Evolutionary conservation across 1,284 basidiomycete species (phyloP).

Genomic region (Malassezia equina): DNA sequence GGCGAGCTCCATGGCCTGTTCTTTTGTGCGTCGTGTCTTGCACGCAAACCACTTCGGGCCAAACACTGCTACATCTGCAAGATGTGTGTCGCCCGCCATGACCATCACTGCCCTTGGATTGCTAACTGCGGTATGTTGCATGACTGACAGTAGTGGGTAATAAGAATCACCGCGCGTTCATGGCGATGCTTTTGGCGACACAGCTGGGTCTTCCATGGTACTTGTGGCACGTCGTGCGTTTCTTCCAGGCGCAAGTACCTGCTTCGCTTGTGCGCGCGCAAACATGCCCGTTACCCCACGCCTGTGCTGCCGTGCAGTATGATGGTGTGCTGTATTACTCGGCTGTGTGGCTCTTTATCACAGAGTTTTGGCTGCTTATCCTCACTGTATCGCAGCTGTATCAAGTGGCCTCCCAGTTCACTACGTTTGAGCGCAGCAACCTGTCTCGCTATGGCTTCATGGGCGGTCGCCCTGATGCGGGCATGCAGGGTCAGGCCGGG

Average conservation of each 20-base stretch:
- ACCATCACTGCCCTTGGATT: conserved; percentile 88
- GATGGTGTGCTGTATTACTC: conserved; percentile 78
- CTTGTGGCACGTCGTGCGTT: conserved; percentile 68
- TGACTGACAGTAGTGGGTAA: conserved; percentile 58
- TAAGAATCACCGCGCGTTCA: conserved; percentile 88
- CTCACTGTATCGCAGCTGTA: conserved; percentile 75
- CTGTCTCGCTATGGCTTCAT: conserved; percentile 90
- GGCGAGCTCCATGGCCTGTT: conserved; percentile 85
- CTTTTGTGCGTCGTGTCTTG: conserved; percentile 91
- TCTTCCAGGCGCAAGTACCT: conserved; percentile 17
- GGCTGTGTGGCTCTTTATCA: conserved; percentile 72
- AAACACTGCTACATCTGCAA: conserved; percentile 92
- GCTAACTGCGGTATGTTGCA: conserved; percentile 66
- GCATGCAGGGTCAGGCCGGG: conserved; percentile 12
- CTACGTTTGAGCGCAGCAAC: conserved; percentile 88
- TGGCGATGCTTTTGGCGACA: conserved; percentile 74
- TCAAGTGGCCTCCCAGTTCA: conserved; percentile 89
- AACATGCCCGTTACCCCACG: background rate
- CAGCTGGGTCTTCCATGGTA: conserved; percentile 71
- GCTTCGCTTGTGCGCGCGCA: background rate
- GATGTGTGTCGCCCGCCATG: conserved; percentile 62
- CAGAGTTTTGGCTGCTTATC: conserved; percentile 83
- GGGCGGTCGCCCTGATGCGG: conserved; percentile 55
- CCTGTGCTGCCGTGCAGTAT: conserved; percentile 50
- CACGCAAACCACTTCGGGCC: conserved; percentile 78